phyloP scores from a whole-genome alignment of 257 asterid genomes.

The Nicotiana noctiflora region DNA sequence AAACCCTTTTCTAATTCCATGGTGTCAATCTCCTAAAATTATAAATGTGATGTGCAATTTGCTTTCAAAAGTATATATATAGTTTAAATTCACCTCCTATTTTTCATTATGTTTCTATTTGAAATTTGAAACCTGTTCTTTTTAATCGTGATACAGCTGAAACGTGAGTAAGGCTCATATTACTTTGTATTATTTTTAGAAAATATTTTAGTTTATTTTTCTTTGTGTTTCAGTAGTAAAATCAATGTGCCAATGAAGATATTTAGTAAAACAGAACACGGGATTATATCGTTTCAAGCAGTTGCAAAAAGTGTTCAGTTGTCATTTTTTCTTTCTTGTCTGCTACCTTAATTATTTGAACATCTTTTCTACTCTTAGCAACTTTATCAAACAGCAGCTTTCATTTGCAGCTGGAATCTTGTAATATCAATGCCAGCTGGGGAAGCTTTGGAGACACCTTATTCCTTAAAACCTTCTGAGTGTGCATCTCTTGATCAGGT shows the following conservation, averaged over 20 bases:
- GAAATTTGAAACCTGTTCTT: background rate
- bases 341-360: slow-evolving; percentile 1
- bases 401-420: slow-evolving; percentile 74
- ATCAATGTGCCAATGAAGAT: background rate
- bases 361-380: slow-evolving; percentile 7
- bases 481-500: slow-evolving; percentile 78
- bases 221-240: background rate
- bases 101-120: background rate
- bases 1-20: slow-evolving; percentile 5
- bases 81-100: background rate
- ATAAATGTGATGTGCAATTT: background rate
- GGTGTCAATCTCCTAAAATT: background rate
- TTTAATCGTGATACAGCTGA: background rate
- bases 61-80: background rate
- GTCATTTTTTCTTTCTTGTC: background rate
- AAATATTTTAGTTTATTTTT: background rate
- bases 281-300: background rate
- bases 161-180: background rate
- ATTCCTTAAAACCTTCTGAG: slow-evolving; percentile 63
- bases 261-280: background rate
- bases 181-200: background rate
- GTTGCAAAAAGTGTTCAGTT: background rate
- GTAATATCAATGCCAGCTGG: slow-evolving; percentile 85
- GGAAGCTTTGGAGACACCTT: slow-evolving; percentile 57
- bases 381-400: slow-evolving; percentile 22